Base-by-base conservation (phyloP, 495 filamentous ascomycete species). In the Neurospora pannonica region DNA sequence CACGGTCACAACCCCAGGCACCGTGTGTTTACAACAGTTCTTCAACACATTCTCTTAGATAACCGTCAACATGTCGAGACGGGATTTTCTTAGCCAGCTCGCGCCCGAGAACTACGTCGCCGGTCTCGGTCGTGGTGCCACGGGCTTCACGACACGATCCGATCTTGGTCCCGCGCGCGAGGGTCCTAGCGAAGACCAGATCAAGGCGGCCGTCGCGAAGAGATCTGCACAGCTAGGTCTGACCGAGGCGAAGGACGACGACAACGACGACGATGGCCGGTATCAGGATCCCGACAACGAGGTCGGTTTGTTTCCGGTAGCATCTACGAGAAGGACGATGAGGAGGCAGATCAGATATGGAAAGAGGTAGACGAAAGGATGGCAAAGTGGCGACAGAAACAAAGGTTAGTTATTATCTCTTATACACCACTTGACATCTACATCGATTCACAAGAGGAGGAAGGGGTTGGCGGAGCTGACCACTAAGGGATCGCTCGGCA, bases 91-190 rank as follows among this genome's bases (percentile, higher is more conserved):
- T 40, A 92, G 88, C 82, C 94, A 97, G 83, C 90, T 90, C 38
- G 96, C 96, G 73, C 96, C 96, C 34, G 96, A 97, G 78, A 99
- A 98, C 84, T 99, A 99, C 78, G 97, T 99, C 60, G 96, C 96
- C 60, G 96, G 96, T 88, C 89, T 99, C 74, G 96, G 96, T 83
- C 92, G 96, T 87, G 96, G 96, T 82, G 96, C 96, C 5, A 99
- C 97, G 0, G 96, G 97, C 39, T 99, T 99, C 83, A 98, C 96
- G 6, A 99, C 96, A 15, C 91, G 97, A 39, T 98, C 95, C 60
- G 96, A 99, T 88, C 87, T 99, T 39, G 96, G 96, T 60, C 97
- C 97, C 43, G 97, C 97, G 71, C 90, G 96, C 75, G 96, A 98
- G 87, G 96, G 96, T 15, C 97, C 96, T 28, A 97, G 93, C 74